phyloP scores from a whole-genome alignment of 1,284 basidiomycete genomes.

The Pseudomicrostroma phylloplanum region DNA sequence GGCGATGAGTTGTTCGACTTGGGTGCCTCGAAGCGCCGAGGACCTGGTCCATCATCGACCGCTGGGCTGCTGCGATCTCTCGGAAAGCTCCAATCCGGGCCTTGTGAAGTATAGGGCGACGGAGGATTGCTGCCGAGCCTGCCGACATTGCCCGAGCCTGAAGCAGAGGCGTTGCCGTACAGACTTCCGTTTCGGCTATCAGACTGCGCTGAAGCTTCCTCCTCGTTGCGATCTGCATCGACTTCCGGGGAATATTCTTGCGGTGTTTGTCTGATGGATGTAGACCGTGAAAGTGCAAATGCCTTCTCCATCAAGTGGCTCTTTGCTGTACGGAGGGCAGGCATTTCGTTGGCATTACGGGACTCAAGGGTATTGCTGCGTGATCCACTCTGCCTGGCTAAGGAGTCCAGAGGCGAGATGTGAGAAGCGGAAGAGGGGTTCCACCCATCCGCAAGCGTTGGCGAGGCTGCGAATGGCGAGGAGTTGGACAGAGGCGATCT shows the following conservation, averaged over 20 bases:
- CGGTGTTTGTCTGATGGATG: not conserved
- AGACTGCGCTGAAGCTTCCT: not conserved
- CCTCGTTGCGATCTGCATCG: not conserved
- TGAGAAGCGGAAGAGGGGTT: not conserved
- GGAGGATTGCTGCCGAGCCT: not conserved
- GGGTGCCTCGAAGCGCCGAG: not conserved
- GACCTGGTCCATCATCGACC: constrained; percentile 2
- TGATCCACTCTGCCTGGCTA: not conserved
- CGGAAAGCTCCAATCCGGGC: not conserved
- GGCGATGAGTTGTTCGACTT: not conserved
- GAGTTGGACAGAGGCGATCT: not conserved
- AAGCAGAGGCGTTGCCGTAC: not conserved
- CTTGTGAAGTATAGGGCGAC: not conserved
- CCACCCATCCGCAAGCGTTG: not conserved
- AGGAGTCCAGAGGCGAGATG: not conserved
- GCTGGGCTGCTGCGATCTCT: not conserved
- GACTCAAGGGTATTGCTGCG: not conserved
- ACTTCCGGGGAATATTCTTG: not conserved
- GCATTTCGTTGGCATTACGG: not conserved
- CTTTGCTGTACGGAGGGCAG: not conserved
- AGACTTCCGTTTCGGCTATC: not conserved
- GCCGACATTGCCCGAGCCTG: not conserved
- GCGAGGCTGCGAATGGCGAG: not conserved
- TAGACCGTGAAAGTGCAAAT: constrained; percentile 3
- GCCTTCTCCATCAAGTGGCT: constrained; percentile 4